These are phyloP conservation scores for Capniomyces stellatus DNA, from an alignment of 371 early-diverging fungal species.

Conservation along the genomic window DNA sequence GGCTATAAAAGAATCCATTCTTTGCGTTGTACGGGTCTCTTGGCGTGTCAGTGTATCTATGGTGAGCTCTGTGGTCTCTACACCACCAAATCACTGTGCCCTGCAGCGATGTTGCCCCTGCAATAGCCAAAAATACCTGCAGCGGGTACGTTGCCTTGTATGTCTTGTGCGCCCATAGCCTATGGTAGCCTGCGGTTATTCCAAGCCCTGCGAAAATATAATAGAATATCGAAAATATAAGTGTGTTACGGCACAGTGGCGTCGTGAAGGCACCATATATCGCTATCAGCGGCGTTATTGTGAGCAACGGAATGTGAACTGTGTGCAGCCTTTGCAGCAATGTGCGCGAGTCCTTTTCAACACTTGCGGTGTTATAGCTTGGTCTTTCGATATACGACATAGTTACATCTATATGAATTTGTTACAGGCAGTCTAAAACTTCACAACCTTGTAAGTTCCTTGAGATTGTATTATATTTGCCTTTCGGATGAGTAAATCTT, in stretches of 20 bases:
- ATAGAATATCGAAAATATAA: conserved; percentile 52
- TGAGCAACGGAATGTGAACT: conserved; percentile 52
- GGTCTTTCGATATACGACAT: conserved; percentile 21
- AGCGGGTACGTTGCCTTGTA: conserved; percentile 40
- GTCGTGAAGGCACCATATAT: conserved; percentile 60
- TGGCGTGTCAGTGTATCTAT: conserved; percentile 80
- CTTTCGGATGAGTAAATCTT: too few species aligned
- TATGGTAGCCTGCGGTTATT: conserved; percentile 83
- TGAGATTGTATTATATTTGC: too few species aligned
- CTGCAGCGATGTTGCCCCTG: conserved; percentile 57
- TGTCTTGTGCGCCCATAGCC: conserved; percentile 59
- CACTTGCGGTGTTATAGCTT: conserved; percentile 16
- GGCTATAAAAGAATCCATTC: conserved; percentile 68
- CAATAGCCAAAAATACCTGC: conserved; percentile 39
- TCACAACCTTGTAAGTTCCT: too few species aligned
- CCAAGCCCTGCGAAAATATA: conserved; percentile 76
- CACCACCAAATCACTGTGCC: conserved; percentile 76
- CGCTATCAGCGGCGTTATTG: conserved; percentile 56
- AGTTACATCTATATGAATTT: too few species aligned
- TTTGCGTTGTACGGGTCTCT: conserved; percentile 80
- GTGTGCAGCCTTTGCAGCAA: conserved; percentile 41
- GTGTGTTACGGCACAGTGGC: conserved; percentile 42
- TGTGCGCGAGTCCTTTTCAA: conserved; percentile 15
- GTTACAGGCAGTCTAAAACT: too few species aligned
- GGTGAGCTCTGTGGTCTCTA: conserved; percentile 77